Evolutionary conservation across 2,329 filamentous ascomycete genomes (phyloP), one percentile per base, ranked within the genome.

Genomic region (Nemania serpens): DNA sequence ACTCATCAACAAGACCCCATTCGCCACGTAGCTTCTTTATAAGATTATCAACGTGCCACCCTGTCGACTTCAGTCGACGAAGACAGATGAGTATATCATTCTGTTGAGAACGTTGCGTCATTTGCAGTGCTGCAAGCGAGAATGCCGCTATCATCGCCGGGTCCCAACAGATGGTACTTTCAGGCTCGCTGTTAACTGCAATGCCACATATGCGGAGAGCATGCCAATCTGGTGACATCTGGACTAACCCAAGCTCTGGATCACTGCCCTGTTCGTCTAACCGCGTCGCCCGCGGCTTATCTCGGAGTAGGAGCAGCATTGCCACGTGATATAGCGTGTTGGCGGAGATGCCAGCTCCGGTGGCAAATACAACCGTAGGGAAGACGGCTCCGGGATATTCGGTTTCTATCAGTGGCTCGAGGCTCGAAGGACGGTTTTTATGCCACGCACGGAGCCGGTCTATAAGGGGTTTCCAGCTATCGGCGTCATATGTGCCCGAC

Each of bases 111-210:
- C 53, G 39, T 12, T 58, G 25, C 13, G 29, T 63, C 42, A 61
- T 63, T 17, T 25, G 34, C 34, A 53, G 55, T 46, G 64, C 66
- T 12, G 43, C 59, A 42, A 63, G 49, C 13, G 52, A 42, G 36
- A 68, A 55, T 5, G 66, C 64, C 37, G 66, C 62, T 41, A 69
- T 67, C 43, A 58, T 60, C 22, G 53, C 53, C n/a, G 62, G 66
- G 33, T 65, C 66, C 64, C 64, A 68, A 29, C 63, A 67, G 11
- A 25, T 39, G 2, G 55, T 57, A 50, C 60, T 36, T 39, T 61
- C 61, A 20, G 59, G 58, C 6, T 68, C 66, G 25, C 63, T 68
- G 25, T 64, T 55, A 11, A 66, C 20, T 13, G 66, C 66, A 49
- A 66, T 67, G 12, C 65, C 65, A 34, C 65, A 68, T 25, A 68